These are phyloP conservation scores for Peronosclerospora sorghi DNA, from an alignment of 352 stramenopile species.

Conservation along the genomic window DNA sequence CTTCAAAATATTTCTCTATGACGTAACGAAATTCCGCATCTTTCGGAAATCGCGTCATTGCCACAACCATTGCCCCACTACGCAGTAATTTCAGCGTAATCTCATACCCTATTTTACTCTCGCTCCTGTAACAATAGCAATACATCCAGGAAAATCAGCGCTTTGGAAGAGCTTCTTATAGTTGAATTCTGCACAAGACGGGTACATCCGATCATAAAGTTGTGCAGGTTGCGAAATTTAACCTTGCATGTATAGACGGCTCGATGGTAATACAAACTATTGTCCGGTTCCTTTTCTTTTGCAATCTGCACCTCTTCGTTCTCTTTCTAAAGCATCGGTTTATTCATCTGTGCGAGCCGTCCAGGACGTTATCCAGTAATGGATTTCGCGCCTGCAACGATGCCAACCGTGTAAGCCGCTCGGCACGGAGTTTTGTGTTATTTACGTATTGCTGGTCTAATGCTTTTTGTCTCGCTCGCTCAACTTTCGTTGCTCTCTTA, in stretches of 20 bases:
- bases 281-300: slow-evolving; percentile 8
- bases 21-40: slow-evolving; percentile 81
- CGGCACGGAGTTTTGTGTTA: too few relatives aligned
- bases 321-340: neutral
- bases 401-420: too few relatives aligned
- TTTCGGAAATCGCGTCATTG: slow-evolving; percentile 91
- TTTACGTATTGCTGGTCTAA: too few relatives aligned
- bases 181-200: slow-evolving; percentile 88
- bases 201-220: slow-evolving; percentile 92
- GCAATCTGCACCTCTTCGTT: slow-evolving; percentile 40
- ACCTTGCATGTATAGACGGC: slow-evolving; percentile 93
- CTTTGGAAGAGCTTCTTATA: slow-evolving; percentile 89
- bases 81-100: slow-evolving; percentile 89
- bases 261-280: slow-evolving; percentile 75
- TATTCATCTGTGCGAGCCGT: slow-evolving; percentile 22
- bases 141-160: slow-evolving; percentile 57
- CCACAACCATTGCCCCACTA: slow-evolving; percentile 76
- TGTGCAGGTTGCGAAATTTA: slow-evolving; percentile 54
- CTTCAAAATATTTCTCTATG: slow-evolving; percentile 73
- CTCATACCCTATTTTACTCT: slow-evolving; percentile 95
- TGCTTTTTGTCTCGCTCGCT: too few relatives aligned
- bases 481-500: too few relatives aligned
- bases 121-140: slow-evolving; percentile 88
- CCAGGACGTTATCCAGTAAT: slow-evolving; percentile 47
- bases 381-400: too few relatives aligned